phyloP scores from a whole-genome alignment of 371 early-diverging fungal species.

The Mucor circinelloides region DNA sequence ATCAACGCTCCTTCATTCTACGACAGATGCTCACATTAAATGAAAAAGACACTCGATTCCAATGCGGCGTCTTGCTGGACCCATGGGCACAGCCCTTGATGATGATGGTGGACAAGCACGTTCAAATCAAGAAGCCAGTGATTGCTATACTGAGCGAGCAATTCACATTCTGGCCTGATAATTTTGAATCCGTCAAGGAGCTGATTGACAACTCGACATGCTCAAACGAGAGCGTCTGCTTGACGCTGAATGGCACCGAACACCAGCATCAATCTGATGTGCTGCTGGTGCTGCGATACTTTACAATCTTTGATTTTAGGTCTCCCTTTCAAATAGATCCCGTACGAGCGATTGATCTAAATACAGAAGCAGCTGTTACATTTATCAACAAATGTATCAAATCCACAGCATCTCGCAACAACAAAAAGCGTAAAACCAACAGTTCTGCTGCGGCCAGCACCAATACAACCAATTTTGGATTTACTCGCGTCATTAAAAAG shows the following conservation, averaged over 20 bases:
- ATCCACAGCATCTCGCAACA: not conserved
- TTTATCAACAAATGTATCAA: conserved; percentile 19
- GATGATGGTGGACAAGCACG: conserved; percentile 13
- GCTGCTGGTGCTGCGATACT: conserved; percentile 23
- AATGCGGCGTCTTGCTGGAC: conserved; percentile 46
- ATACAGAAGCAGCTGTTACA: conserved; percentile 17
- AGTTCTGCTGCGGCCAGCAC: not conserved
- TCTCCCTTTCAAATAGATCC: conserved; percentile 32
- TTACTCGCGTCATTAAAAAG: conserved; percentile 9
- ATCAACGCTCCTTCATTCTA: too few relatives aligned
- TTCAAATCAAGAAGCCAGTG: conserved; percentile 34
- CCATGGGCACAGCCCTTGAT: conserved; percentile 46
- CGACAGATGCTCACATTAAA: conserved; percentile 23
- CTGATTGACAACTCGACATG: conserved; percentile 13
- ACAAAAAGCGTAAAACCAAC: not conserved
- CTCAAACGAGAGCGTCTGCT: conserved; percentile 6
- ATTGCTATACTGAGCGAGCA: conserved; percentile 42
- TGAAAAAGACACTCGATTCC: conserved; percentile 25
- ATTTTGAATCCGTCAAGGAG: conserved; percentile 30
- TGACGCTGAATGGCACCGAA: conserved; percentile 22
- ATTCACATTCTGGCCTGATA: conserved; percentile 36
- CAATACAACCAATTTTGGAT: not conserved
- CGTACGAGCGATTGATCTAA: conserved; percentile 23
- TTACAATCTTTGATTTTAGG: conserved; percentile 26
- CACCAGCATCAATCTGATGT: conserved; percentile 31